A percentile compares a stretch with the other conserved stretches of the same genome.
phyloP scores from a whole-genome alignment of 2,329 filamentous ascomycete genomes.

The Epichloe sibirici region DNA sequence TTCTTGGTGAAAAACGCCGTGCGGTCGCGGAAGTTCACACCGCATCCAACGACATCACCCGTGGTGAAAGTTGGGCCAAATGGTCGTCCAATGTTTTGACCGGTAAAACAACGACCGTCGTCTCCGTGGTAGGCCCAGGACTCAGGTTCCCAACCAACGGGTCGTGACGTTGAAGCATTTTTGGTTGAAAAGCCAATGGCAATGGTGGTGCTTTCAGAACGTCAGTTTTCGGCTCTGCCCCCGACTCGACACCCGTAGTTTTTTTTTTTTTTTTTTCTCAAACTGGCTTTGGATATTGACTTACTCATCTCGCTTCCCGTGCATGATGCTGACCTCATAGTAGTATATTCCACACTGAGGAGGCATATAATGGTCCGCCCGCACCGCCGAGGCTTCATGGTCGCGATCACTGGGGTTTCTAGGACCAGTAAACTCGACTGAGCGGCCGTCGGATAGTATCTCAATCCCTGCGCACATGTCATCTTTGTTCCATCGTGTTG shows the following conservation, averaged over 20 bases:
- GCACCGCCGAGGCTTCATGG: conserved; percentile 69
- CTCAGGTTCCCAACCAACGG: conserved; percentile 55
- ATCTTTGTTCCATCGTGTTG: conserved; percentile 67
- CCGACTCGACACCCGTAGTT: background rate
- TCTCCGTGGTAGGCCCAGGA: conserved; percentile 61
- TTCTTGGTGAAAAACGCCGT: conserved; percentile 61
- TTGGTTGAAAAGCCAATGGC: conserved; percentile 50
- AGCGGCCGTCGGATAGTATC: conserved; percentile 58
- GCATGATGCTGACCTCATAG: conserved; percentile 55
- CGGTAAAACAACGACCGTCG: conserved; percentile 49
- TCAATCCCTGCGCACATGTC: conserved; percentile 69
- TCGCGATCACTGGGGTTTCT: conserved; percentile 40
- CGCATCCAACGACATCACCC: conserved; percentile 50
- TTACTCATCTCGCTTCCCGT: conserved; percentile 42
- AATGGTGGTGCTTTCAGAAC: conserved; percentile 40
- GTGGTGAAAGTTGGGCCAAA: conserved; percentile 45
- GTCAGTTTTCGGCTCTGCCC: conserved; percentile 2
- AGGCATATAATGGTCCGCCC: conserved; percentile 79
- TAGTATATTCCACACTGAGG: conserved; percentile 89
- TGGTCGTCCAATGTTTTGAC: conserved; percentile 41
- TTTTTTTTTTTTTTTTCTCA: background rate
- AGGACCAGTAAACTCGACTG: conserved; percentile 48
- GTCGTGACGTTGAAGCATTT: conserved; percentile 38
- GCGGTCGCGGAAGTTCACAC: conserved; percentile 51
- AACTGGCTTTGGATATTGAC: conserved; percentile 15